Evolutionary conservation across 2,329 filamentous ascomycete genomes (phyloP).

Genomic region (Fusarium domesticum): DNA sequence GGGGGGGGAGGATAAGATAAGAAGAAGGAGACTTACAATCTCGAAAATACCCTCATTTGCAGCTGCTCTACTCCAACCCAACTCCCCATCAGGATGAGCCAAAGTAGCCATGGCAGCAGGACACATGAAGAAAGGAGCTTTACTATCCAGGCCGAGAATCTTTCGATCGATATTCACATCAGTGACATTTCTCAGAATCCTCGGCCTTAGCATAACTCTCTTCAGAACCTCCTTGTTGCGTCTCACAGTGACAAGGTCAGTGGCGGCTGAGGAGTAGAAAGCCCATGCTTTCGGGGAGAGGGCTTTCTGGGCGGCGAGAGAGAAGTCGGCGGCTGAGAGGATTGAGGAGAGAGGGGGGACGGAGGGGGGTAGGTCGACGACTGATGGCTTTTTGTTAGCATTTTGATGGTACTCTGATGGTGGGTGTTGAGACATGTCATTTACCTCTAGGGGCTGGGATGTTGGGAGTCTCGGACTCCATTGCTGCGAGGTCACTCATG

Average conservation of each 20-base stretch:
- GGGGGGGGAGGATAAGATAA: conserved; percentile 16
- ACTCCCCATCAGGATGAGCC: conserved; percentile 63
- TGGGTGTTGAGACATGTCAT: not conserved
- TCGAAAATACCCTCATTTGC: conserved; percentile 28
- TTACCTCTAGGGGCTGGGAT: conserved; percentile 26
- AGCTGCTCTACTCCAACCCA: conserved; percentile 30
- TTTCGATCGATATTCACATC: conserved; percentile 47
- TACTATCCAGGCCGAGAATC: conserved; percentile 51
- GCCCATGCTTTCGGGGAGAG: conserved; percentile 65
- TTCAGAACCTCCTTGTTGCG: conserved; percentile 55
- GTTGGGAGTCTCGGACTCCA: conserved; percentile 28
- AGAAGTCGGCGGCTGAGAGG: conserved; percentile 52
- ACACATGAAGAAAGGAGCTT: conserved; percentile 59
- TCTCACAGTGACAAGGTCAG: conserved; percentile 54
- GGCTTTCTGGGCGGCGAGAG: conserved; percentile 51
- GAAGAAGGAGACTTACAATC: conserved; percentile 14
- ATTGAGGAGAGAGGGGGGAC: conserved; percentile 23
- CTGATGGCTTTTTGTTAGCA: conserved; percentile 6
- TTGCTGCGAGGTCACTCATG: conserved; percentile 29
- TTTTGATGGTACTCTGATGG: not conserved
- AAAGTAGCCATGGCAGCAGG: conserved; percentile 63
- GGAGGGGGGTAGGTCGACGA: conserved; percentile 11
- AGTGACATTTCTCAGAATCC: conserved; percentile 56
- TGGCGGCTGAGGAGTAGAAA: conserved; percentile 65
- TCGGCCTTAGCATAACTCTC: conserved; percentile 57